Evolutionary conservation across 2,329 filamentous ascomycete genomes (phyloP).

Genomic region (Phyllosticta capitalensis): DNA sequence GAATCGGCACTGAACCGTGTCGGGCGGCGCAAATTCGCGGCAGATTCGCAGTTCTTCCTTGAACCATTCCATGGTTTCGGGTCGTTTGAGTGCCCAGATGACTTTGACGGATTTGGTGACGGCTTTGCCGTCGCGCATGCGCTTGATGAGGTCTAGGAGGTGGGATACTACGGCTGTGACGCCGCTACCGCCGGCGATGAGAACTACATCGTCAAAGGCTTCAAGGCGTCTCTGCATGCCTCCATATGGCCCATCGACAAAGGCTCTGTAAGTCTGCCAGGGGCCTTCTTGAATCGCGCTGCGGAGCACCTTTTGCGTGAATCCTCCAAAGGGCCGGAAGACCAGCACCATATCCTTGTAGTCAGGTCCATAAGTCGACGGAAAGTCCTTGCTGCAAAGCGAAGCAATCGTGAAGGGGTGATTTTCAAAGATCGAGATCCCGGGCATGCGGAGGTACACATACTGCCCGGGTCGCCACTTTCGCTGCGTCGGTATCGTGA

Average conservation of each 20-base stretch:
- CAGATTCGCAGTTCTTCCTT: constrained; percentile 89
- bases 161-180: constrained; percentile 92
- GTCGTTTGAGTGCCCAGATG: constrained; percentile 84
- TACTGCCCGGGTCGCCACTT: constrained; percentile 91
- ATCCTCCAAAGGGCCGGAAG: constrained; percentile 84
- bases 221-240: constrained; percentile 85
- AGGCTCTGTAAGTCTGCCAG: constrained; percentile 85
- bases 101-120: constrained; percentile 85
- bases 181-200: constrained; percentile 88
- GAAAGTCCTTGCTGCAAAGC: constrained; percentile 85
- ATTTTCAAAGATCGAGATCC: constrained; percentile 81
- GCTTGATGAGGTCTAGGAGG: constrained; percentile 85
- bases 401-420: constrained; percentile 95
- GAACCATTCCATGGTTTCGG: constrained; percentile 97
- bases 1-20: constrained; percentile 87
- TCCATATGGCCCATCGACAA: constrained; percentile 88
- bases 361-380: constrained; percentile 78
- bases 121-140: constrained; percentile 89
- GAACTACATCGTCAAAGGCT: constrained; percentile 84
- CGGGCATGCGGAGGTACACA: constrained; percentile 88
- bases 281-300: constrained; percentile 77
- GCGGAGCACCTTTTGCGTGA: constrained; percentile 76
- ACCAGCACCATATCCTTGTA: constrained; percentile 85
- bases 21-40: constrained; percentile 76
- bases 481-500: constrained; percentile 89